These are phyloP conservation scores for Leccinum disarticulatum DNA, from an alignment of 768 basidiomycete species.

Conservation along the genomic window DNA sequence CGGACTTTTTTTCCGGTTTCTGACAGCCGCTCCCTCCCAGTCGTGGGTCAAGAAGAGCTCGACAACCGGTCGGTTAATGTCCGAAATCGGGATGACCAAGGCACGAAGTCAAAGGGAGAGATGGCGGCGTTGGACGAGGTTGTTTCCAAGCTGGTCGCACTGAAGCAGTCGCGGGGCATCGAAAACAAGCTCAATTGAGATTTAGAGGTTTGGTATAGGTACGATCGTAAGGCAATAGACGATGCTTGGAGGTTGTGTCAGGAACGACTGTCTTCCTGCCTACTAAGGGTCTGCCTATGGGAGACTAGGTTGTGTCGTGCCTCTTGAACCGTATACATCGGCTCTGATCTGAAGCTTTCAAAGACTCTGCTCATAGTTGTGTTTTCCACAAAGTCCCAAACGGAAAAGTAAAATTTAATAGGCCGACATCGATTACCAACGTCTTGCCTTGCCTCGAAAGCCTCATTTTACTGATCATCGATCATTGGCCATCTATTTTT, in stretches of 20 bases:
- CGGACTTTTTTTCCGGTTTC: background rate
- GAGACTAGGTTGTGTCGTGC: background rate
- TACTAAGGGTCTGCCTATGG: too few relatives aligned
- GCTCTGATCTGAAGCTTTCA: too few relatives aligned
- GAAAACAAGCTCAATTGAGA: constrained; percentile 49
- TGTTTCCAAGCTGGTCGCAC: constrained; percentile 60
- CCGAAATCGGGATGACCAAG: constrained; percentile 91
- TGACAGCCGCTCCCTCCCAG: constrained; percentile 40
- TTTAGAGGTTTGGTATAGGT: constrained; percentile 2
- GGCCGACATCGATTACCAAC: too few relatives aligned
- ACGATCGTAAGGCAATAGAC: background rate
- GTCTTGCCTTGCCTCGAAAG: too few relatives aligned
- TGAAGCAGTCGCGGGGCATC: constrained; percentile 61
- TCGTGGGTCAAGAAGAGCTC: constrained; percentile 93
- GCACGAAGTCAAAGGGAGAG: constrained; percentile 78
- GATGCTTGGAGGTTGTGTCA: background rate
- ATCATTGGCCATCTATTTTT: too few relatives aligned
- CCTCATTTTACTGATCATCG: too few relatives aligned
- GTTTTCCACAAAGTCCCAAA: too few relatives aligned
- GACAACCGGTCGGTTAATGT: constrained; percentile 89
- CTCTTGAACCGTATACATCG: background rate
- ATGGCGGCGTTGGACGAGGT: constrained; percentile 73
- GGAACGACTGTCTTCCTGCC: too few relatives aligned
- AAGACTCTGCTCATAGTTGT: too few relatives aligned
- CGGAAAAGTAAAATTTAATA: too few relatives aligned